phyloP scores from a whole-genome alignment of 805 yeast genomes.

The Candida parachauliodes region DNA sequence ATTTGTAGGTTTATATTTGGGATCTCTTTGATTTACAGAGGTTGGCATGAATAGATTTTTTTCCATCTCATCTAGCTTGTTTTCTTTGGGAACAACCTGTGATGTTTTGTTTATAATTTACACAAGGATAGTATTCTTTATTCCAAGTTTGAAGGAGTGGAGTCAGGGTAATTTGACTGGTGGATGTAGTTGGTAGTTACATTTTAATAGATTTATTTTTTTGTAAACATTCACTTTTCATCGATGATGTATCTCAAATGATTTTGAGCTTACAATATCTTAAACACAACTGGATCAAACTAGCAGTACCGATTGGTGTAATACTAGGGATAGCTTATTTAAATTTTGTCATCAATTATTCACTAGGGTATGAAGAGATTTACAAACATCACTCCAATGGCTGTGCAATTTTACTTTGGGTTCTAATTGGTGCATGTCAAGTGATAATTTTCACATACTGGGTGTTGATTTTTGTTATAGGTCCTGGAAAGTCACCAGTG shows the following conservation, averaged over 20 bases:
- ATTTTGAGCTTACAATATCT: background rate
- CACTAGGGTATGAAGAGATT: slow-evolving; percentile 41
- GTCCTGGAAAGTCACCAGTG: slow-evolving; percentile 53
- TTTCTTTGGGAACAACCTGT: background rate
- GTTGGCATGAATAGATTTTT: background rate
- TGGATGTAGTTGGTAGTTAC: no score
- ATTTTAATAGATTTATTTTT: no score
- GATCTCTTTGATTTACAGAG: no score
- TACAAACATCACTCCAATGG: slow-evolving; percentile 24
- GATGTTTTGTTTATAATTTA: background rate
- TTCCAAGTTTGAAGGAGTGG: no score
- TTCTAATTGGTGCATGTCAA: slow-evolving; percentile 21
- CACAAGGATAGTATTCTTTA: no score
- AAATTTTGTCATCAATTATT: slow-evolving; percentile 42
- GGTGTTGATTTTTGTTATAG: slow-evolving; percentile 42
- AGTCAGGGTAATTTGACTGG: no score
- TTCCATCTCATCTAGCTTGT: background rate
- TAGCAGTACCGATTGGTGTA: slow-evolving; percentile 24
- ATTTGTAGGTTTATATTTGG: slow-evolving; percentile 30
- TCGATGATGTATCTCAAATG: slow-evolving; percentile 1
- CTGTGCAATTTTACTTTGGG: slow-evolving; percentile 37
- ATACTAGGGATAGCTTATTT: slow-evolving; percentile 34
- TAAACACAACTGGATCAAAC: slow-evolving; percentile 11
- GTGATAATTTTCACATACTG: slow-evolving; percentile 33
- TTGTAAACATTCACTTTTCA: background rate